These are phyloP conservation scores for Phoma sp. DNA, from an alignment of 2,329 filamentous ascomycete genomes.

Conservation along the genomic window DNA sequence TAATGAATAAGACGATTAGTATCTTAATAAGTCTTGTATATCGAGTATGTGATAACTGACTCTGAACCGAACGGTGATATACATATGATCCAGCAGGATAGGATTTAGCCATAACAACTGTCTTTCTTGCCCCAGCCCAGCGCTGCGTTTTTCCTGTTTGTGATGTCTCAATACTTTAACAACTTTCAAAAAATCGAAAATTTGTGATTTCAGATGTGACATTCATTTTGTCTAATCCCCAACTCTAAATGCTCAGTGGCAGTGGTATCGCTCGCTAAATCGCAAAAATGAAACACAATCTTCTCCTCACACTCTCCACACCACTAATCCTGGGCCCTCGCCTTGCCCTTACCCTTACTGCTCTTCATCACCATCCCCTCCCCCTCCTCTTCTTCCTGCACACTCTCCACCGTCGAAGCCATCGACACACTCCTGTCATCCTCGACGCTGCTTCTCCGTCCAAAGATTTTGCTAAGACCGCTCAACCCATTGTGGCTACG, in stretches of 20 bases:
- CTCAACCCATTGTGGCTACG: slow-evolving; percentile 9
- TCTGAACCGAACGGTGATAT: too few relatives aligned
- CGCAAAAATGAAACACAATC: background rate
- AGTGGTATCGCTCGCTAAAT: slow-evolving; percentile 60
- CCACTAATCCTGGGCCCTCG: slow-evolving; percentile 1
- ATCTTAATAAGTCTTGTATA: too few relatives aligned
- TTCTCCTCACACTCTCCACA: background rate
- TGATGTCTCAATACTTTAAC: too few relatives aligned
- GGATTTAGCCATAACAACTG: too few relatives aligned
- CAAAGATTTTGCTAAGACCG: slow-evolving; percentile 15
- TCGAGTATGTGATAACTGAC: too few relatives aligned
- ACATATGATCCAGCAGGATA: too few relatives aligned
- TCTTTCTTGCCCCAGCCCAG: too few relatives aligned
- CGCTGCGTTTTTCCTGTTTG: too few relatives aligned
- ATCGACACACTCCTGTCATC: slow-evolving; percentile 12
- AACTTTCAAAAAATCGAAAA: too few relatives aligned
- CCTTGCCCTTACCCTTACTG: slow-evolving; percentile 11
- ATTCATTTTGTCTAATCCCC: background rate
- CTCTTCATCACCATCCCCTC: slow-evolving; percentile 15
- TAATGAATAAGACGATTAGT: too few relatives aligned
- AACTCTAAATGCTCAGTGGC: background rate
- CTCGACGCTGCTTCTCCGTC: slow-evolving; percentile 9
- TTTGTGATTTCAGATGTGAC: too few relatives aligned
- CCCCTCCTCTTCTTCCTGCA: slow-evolving; percentile 10
- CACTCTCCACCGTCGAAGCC: slow-evolving; percentile 12